Evolutionary conservation across 2,329 filamentous ascomycete genomes (phyloP).

Genomic region (Capronia coronata): DNA sequence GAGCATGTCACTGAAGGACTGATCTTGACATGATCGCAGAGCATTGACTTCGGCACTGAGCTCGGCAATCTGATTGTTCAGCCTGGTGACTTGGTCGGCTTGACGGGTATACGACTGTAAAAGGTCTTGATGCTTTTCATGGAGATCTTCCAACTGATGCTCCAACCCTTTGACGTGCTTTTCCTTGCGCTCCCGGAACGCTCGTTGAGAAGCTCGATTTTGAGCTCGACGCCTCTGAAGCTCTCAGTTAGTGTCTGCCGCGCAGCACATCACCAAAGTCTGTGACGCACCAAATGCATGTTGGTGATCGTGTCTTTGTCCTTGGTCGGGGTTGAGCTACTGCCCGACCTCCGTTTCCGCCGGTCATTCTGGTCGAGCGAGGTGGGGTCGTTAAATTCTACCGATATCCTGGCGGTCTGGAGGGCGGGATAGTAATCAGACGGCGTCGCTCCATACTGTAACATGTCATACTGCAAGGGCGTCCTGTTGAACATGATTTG

Average conservation of each 20-base stretch:
- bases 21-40: conserved; percentile 24
- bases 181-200: conserved; percentile 91
- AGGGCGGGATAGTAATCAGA: conserved; percentile 21
- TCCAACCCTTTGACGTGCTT: conserved; percentile 83
- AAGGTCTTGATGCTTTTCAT: conserved; percentile 32
- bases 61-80: conserved; percentile 29
- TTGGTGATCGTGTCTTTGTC: conserved; percentile 30
- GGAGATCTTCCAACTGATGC: conserved; percentile 63
- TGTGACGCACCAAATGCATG: conserved; percentile 30
- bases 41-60: conserved; percentile 29
- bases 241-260: conserved; percentile 11
- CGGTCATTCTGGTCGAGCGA: conserved; percentile 28
- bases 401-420: conserved; percentile 25
- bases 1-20: conserved; percentile 27
- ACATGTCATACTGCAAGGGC: conserved; percentile 25
- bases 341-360: conserved; percentile 24
- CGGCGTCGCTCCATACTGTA: conserved; percentile 22
- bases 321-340: conserved; percentile 19
- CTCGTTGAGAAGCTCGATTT: conserved; percentile 84
- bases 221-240: conserved; percentile 86
- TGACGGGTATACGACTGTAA: conserved; percentile 32
- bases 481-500: conserved; percentile 22
- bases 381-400: conserved; percentile 28
- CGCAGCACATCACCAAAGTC: background rate
- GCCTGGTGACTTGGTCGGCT: conserved; percentile 29